Evolutionary conservation across 352 stramenopile species (phyloP), one percentile per base, ranked within the genome.

Genomic region (Phytophthora nicotianae): DNA sequence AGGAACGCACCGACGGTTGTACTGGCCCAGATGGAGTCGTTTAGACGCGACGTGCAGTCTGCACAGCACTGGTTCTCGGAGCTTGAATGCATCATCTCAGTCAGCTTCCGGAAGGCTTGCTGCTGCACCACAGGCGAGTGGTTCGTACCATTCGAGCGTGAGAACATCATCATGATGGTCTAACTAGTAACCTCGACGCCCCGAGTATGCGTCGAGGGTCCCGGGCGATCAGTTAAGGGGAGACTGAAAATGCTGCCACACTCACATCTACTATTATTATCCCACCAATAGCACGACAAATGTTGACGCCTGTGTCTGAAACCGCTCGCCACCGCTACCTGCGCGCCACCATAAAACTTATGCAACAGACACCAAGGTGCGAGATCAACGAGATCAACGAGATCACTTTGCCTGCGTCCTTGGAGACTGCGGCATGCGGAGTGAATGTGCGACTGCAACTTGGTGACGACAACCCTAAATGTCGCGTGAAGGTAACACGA

Each of bases 1-100:
- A 99, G 65, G 49, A 99, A 88, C 5, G 97, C 85, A 4, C 97
- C 95, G 19, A 98, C 68, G 24, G 97, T 98, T 19, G 97, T 85
- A 46, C 88, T 97, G 32, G 91, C 94, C 97, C 96, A 98, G 58
- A 98, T 90, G 14, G 95, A 90, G 51, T 92, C 82, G 40, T 62
- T 82, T n/a, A 90, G 68, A 11, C 77, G 69, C 11, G 69, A 70
- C 14, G 66, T 70, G 67, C 88, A 97, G 70, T 97, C 89, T 6
- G 86, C 89, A 50, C 89, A 97, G 55, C 66, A 62, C 43, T 91
- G 73, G 50, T 95, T 93, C 57, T 91, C 80, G 0, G 66, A 42
- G 29, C 58, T 54, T 3, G 77, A 65, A n/a, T 86, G 73, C 65
- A 88, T 78, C 38, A 89, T 64, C 50, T 91, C 81, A 8, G 79